Percentiles rank a stretch among this genome's conserved stretches.
These are phyloP conservation scores for Pichia manshurica DNA, from an alignment of 805 yeast genomes.

Conservation along the genomic window DNA sequence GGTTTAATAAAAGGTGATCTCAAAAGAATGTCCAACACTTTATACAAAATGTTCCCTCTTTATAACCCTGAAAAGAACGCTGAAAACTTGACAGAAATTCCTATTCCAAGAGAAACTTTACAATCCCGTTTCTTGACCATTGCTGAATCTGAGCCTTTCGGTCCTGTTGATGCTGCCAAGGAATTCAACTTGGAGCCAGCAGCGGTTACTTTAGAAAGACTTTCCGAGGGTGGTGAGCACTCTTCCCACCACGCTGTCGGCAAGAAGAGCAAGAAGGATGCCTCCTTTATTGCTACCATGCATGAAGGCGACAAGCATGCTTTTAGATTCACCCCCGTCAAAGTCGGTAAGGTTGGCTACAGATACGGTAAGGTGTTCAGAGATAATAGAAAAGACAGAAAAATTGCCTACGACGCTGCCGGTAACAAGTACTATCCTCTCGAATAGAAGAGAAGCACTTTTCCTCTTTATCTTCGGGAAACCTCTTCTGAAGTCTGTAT, in stretches of 20 bases:
- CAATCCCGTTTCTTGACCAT: constrained; percentile 80
- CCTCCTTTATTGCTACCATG: constrained; percentile 50
- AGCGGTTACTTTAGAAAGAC: constrained; percentile 60
- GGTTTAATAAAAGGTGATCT: constrained; percentile 54
- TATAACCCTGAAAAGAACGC: constrained; percentile 43
- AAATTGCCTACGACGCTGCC: constrained; percentile 59
- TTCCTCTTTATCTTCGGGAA: not conserved
- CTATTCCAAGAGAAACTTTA: constrained; percentile 76
- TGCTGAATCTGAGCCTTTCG: constrained; percentile 93
- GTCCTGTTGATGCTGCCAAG: constrained; percentile 91
- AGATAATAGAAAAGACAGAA: constrained; percentile 83
- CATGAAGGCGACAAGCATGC: constrained; percentile 63
- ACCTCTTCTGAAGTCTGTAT: no score
- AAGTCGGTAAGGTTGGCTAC: constrained; percentile 80
- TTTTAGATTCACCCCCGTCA: constrained; percentile 71
- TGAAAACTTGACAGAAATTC: constrained; percentile 90
- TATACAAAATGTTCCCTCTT: constrained; percentile 81
- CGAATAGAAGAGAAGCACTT: constrained; percentile 14
- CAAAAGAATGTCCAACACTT: constrained; percentile 48
- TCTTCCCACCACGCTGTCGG: constrained; percentile 32
- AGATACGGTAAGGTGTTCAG: constrained; percentile 89
- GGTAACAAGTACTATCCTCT: constrained; percentile 47
- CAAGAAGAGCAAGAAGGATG: constrained; percentile 22
- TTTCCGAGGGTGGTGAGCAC: constrained; percentile 55
- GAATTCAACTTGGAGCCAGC: constrained; percentile 86